Evolutionary conservation across 2,329 filamentous ascomycete species (phyloP).

Genomic region (Magnaporthiopsis poae): DNA sequence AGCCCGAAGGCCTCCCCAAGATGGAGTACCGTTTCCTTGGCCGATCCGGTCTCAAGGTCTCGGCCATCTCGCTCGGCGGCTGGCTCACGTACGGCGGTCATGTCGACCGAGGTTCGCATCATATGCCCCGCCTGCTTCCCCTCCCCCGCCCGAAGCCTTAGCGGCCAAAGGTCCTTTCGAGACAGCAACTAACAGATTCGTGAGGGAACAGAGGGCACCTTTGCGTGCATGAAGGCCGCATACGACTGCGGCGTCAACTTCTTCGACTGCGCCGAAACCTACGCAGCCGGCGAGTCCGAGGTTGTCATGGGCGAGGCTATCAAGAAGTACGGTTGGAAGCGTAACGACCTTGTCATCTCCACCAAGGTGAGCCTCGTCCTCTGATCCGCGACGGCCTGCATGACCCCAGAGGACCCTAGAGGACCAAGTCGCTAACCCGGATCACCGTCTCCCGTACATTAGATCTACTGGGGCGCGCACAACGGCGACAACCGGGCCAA

Average conservation of each 20-base stretch:
- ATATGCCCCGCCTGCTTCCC: not conserved
- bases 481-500: conserved; percentile 53
- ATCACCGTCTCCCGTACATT: too few species aligned
- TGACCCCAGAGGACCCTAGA: not conserved
- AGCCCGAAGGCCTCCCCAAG: conserved; percentile 7
- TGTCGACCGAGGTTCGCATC: conserved; percentile 51
- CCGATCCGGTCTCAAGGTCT: conserved; percentile 63
- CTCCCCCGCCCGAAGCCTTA: not conserved
- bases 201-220: conserved; percentile 38
- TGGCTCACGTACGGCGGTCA: conserved; percentile 67
- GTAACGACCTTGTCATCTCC: conserved; percentile 50
- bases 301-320: conserved; percentile 55
- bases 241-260: conserved; percentile 54
- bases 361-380: conserved; percentile 36
- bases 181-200: not conserved
- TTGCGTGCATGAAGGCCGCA: conserved; percentile 52
- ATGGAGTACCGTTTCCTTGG: conserved; percentile 68
- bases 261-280: conserved; percentile 52
- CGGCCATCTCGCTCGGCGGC: conserved; percentile 59
- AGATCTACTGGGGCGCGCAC: conserved; percentile 56
- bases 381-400: not conserved
- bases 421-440: not conserved
- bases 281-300: conserved; percentile 53
- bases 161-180: too few species aligned
- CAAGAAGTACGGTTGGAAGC: conserved; percentile 49